Conservation (phyloP, 2,329 filamentous ascomycete species). For the Ascochyta rabiei region DNA sequence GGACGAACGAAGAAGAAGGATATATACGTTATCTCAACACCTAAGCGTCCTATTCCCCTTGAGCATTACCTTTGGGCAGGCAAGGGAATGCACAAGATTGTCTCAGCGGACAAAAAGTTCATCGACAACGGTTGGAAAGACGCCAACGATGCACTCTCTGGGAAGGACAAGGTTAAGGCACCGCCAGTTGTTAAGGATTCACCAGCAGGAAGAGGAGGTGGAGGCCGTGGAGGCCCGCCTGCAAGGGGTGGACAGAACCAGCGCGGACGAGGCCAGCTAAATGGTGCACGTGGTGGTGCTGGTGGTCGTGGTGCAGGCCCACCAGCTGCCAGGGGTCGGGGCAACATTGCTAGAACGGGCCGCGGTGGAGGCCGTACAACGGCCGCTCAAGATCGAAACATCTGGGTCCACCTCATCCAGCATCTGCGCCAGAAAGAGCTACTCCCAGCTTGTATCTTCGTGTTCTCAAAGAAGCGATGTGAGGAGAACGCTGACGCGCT, state of each 20-base stretch:
- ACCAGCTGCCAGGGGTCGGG: slow-evolving; percentile 64
- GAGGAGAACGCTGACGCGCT: slow-evolving; percentile 97
- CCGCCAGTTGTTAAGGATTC: slow-evolving; percentile 57
- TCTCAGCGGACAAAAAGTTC: slow-evolving; percentile 90
- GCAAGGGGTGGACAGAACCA: slow-evolving; percentile 59
- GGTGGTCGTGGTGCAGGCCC: slow-evolving; percentile 64
- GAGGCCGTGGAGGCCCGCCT: slow-evolving; percentile 50
- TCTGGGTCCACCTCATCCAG: slow-evolving; percentile 96
- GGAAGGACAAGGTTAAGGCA: slow-evolving; percentile 76
- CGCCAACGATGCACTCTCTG: slow-evolving; percentile 80
- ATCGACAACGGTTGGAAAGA: slow-evolving; percentile 94
- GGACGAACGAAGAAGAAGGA: slow-evolving; percentile 98
- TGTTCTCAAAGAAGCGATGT: slow-evolving; percentile 97
- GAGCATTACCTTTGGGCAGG: slow-evolving; percentile 97
- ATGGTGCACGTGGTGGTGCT: slow-evolving; percentile 52
- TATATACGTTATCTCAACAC: slow-evolving; percentile 97
- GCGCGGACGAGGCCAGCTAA: slow-evolving; percentile 55
- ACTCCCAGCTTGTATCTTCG: slow-evolving; percentile 93
- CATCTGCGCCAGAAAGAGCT: slow-evolving; percentile 86
- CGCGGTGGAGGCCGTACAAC: slow-evolving; percentile 85
- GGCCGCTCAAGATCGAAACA: slow-evolving; percentile 90
- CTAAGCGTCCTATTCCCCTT: slow-evolving; percentile 90
- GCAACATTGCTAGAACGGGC: slow-evolving; percentile 89
- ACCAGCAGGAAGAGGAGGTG: slow-evolving; percentile 60
- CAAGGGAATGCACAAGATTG: slow-evolving; percentile 92